A percentile compares a stretch with the other conserved stretches of the same genome.
Conservation (phyloP, 768 basidiomycete species). For the Holtermannia corniformis region DNA sequence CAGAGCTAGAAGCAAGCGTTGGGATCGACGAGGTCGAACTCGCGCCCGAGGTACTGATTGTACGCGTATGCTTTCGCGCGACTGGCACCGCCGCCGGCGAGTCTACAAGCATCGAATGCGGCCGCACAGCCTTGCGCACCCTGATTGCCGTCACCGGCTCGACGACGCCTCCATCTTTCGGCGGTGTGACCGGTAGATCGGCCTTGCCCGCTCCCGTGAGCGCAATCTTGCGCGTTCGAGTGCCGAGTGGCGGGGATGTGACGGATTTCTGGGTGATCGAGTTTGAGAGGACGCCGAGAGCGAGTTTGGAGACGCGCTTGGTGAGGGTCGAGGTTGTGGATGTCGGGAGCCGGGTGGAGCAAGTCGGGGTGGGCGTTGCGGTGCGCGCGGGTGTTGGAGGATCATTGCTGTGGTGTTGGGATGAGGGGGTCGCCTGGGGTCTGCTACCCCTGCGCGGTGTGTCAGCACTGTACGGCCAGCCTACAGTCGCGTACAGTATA, state of each 20-base stretch:
- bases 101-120: not conserved
- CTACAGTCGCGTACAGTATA: too few species aligned
- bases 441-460: too few species aligned
- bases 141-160: not conserved
- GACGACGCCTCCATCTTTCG: not conserved
- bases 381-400: too few species aligned
- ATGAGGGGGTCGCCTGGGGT: too few species aligned
- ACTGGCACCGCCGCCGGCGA: not conserved
- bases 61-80: slow-evolving; percentile 6
- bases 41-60: too few species aligned
- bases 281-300: not conserved
- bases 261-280: not conserved
- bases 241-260: not conserved
- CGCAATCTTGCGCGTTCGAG: not conserved
- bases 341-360: slow-evolving; percentile 8
- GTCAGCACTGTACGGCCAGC: too few species aligned
- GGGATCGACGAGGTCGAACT: too few species aligned
- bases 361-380: slow-evolving; percentile 4
- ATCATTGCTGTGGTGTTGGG: too few species aligned
- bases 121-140: slow-evolving; percentile 5
- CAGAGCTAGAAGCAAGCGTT: too few species aligned
- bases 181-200: not conserved
- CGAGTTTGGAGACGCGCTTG: slow-evolving; percentile 10
- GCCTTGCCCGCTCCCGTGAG: too few species aligned
- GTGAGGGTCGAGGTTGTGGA: slow-evolving; percentile 6